phyloP scores from a whole-genome alignment of 495 filamentous ascomycete species.

The Aspergillus cristatus region DNA sequence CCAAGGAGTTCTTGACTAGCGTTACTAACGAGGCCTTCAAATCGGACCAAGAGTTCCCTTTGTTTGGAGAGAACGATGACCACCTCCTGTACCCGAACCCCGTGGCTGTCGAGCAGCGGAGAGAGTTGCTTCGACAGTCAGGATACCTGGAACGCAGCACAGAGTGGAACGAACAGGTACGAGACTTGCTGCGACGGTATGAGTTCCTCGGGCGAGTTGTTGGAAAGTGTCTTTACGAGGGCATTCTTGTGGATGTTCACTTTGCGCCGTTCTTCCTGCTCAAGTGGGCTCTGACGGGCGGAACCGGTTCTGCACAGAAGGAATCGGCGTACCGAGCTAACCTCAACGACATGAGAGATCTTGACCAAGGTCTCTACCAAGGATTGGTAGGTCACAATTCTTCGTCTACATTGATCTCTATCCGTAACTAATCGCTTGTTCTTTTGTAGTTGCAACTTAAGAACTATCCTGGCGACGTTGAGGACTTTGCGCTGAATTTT shows the following conservation, averaged over 20 bases:
- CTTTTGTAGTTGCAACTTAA: slow-evolving; percentile 59
- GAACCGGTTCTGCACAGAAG: slow-evolving; percentile 45
- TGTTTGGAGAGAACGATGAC: slow-evolving; percentile 82
- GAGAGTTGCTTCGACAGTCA: slow-evolving; percentile 45
- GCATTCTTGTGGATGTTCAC: slow-evolving; percentile 85
- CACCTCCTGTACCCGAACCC: slow-evolving; percentile 90
- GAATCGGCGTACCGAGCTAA: slow-evolving; percentile 75
- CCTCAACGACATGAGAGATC: slow-evolving; percentile 84
- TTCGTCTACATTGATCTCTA: neutral
- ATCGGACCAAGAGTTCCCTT: slow-evolving; percentile 37
- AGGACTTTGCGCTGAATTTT: slow-evolving; percentile 75
- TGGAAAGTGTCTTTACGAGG: slow-evolving; percentile 96
- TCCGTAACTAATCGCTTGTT: neutral
- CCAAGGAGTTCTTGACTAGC: slow-evolving; percentile 93
- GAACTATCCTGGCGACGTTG: slow-evolving; percentile 77
- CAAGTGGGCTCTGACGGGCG: slow-evolving; percentile 80
- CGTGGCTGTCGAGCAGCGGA: slow-evolving; percentile 62
- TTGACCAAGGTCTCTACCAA: slow-evolving; percentile 90
- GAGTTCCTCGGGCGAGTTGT: slow-evolving; percentile 90
- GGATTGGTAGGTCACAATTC: slow-evolving; percentile 52
- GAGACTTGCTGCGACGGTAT: slow-evolving; percentile 61
- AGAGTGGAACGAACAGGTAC: slow-evolving; percentile 49
- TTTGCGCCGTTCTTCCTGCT: slow-evolving; percentile 96
- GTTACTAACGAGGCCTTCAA: slow-evolving; percentile 82
- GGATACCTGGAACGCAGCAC: slow-evolving; percentile 42